Evolutionary conservation across 1,284 basidiomycete species (phyloP).

Genomic region (Leccinum pallidistipes): DNA sequence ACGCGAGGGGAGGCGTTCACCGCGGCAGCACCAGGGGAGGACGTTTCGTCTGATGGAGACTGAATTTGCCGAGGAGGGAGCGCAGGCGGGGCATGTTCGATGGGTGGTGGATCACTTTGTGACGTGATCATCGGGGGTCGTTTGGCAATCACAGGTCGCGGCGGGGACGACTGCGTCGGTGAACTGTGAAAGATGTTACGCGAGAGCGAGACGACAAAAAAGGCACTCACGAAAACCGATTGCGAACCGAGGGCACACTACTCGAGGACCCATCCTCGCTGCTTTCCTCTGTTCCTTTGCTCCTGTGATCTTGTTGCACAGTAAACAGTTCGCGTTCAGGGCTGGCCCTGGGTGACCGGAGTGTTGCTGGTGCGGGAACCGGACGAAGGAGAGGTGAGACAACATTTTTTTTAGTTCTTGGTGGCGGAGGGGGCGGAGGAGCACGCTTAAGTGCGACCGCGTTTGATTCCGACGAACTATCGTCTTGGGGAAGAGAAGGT

Average conservation of each 20-base stretch:
- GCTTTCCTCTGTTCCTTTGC: slow-evolving; percentile 18
- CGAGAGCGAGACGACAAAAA: not conserved
- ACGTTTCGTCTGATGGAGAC: slow-evolving; percentile 6
- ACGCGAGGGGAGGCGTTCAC: slow-evolving; percentile 7
- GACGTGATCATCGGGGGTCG: slow-evolving; percentile 23
- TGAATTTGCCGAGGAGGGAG: slow-evolving; percentile 22
- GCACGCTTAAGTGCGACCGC: slow-evolving; percentile 39
- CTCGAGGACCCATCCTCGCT: slow-evolving; percentile 22
- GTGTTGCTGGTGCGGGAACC: slow-evolving; percentile 38
- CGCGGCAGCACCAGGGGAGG: not conserved
- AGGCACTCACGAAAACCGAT: slow-evolving; percentile 52
- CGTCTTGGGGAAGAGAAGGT: slow-evolving; percentile 38
- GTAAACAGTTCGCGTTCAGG: slow-evolving; percentile 23
- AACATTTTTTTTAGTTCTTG: slow-evolving; percentile 41
- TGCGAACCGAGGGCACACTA: slow-evolving; percentile 47
- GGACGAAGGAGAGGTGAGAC: slow-evolving; percentile 49
- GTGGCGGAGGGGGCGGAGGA: slow-evolving; percentile 61
- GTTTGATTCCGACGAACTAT: slow-evolving; percentile 20
- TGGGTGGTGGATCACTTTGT: slow-evolving; percentile 17
- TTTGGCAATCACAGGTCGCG: slow-evolving; percentile 22
- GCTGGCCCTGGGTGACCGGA: slow-evolving; percentile 22
- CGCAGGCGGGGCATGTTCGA: slow-evolving; percentile 13
- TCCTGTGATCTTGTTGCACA: slow-evolving; percentile 24
- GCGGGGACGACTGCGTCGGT: slow-evolving; percentile 8
- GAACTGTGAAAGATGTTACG: slow-evolving; percentile 11